Evolutionary conservation across 1,284 basidiomycete species (phyloP).

Genomic region (Ganoderma leucocontextum): DNA sequence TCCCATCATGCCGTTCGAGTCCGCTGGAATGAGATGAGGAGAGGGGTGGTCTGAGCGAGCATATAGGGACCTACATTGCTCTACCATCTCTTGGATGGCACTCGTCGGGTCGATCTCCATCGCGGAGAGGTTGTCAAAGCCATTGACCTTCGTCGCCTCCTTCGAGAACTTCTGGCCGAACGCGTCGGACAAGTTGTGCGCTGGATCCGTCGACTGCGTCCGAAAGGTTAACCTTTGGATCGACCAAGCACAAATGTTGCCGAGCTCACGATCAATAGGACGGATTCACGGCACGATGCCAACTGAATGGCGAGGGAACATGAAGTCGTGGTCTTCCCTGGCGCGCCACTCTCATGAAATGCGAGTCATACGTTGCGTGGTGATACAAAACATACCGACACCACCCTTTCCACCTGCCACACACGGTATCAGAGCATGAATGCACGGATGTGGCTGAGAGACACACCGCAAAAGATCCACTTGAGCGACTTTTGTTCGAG

Average conservation of each 20-base stretch:
- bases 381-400: conserved; percentile 69
- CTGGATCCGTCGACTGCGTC: conserved; percentile 93
- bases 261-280: conserved; percentile 86
- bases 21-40: conserved; percentile 59
- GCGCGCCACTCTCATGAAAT: conserved; percentile 11
- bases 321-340: conserved; percentile 95
- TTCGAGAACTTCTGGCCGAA: conserved; percentile 99
- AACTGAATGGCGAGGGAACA: conserved; percentile 96
- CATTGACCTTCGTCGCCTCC: conserved; percentile 99
- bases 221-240: conserved; percentile 1
- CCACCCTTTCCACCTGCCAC: conserved; percentile 90
- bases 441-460: conserved; percentile 22
- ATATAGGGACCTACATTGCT: conserved; percentile 76
- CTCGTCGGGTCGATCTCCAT: conserved; percentile 99
- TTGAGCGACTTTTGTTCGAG: conserved; percentile 89
- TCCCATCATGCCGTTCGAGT: conserved; percentile 95
- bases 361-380: background rate
- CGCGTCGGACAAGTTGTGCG: conserved; percentile 98
- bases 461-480: conserved; percentile 95
- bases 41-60: conserved; percentile 7
- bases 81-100: conserved; percentile 98
- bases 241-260: background rate
- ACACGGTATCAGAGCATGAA: conserved; percentile 22
- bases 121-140: conserved; percentile 95
- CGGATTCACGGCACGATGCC: conserved; percentile 86